Base-by-base conservation (phyloP, 768 basidiomycete species). In the Leccinum truebloodii region DNA sequence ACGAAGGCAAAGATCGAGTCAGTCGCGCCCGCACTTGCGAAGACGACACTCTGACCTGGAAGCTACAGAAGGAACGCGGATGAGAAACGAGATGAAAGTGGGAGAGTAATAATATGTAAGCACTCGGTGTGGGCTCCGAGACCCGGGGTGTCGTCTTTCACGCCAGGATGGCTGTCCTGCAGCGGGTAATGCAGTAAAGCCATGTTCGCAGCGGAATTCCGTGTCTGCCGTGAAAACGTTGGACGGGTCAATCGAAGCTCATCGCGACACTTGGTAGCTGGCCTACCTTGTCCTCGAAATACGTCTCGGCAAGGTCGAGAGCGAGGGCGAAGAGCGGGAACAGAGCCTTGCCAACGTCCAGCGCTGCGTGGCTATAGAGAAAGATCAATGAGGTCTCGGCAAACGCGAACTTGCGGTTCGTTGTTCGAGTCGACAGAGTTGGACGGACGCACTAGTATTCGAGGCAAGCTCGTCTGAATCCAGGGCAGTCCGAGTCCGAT, bases 121-220 rank as follows among this genome's bases (percentile, higher is more conserved):
- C 68, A 90, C 88, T 90, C 88, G 0, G 87, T 89, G 70, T 92
- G 91, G 1, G 91, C 90, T 0, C 92, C 92, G 56, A 95, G 88
- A 0, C 93, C 93, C n/a, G 87, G 84, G 10, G 87, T 79, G 14
- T 83, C 79, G 50, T 86, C 86, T 58, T 89, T 85, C 3, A 84
- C 73, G 6, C 63, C 59, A 2, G 55, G 57, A 9, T 80, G 74
- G 0, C 83, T 85, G 0, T 74, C 78, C 71, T 90, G 89, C 3
- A 89, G 84, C 2, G 92, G 93, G 66, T 95, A 95, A 69, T 88
- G 86, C 22, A 94, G 73, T 1, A 87, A 64, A 5, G 81, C 79
- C 85, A 89, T 86, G 20, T 86, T 76, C 0, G 86, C 87, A 0
- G 88, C 87, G 0, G 86, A 79, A 55, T 85, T 82, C 57, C 66